phyloP scores from a whole-genome alignment of 1,284 basidiomycete species.

The Pterulicium gracile region DNA sequence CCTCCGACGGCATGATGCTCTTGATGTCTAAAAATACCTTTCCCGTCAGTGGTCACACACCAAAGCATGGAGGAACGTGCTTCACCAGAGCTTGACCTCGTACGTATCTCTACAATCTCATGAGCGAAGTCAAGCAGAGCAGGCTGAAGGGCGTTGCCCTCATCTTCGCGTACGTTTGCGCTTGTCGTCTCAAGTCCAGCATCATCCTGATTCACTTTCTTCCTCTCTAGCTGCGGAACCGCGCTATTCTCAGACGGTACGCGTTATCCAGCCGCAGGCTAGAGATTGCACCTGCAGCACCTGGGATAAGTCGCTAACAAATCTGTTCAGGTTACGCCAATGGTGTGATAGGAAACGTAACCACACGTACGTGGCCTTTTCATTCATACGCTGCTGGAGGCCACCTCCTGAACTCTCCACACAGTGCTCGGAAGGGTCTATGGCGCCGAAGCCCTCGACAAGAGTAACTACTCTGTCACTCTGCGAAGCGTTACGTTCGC shows the following conservation, averaged over 20 bases:
- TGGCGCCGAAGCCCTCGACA: slow-evolving; percentile 34
- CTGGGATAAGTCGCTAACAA: slow-evolving; percentile 6
- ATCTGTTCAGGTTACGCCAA: slow-evolving; percentile 68
- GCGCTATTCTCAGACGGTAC: slow-evolving; percentile 83
- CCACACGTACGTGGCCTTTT: slow-evolving; percentile 16
- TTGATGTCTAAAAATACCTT: not conserved
- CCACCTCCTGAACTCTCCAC: slow-evolving; percentile 3
- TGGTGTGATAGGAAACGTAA: slow-evolving; percentile 65
- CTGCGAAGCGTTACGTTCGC: slow-evolving; percentile 68
- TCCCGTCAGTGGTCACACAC: no score
- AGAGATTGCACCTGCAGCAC: slow-evolving; percentile 1
- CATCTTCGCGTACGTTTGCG: slow-evolving; percentile 59
- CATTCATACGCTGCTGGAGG: not conserved
- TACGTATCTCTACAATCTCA: not conserved
- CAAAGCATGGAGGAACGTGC: not conserved
- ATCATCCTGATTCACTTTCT: slow-evolving; percentile 4
- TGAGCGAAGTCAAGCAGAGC: slow-evolving; percentile 1
- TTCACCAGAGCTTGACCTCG: not conserved
- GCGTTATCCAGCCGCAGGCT: slow-evolving; percentile 7
- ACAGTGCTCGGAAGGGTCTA: slow-evolving; percentile 60
- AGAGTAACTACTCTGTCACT: slow-evolving; percentile 46
- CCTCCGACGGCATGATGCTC: not conserved
- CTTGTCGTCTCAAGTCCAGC: not conserved
- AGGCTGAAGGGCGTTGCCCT: slow-evolving; percentile 47
- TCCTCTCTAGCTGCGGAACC: slow-evolving; percentile 55